Evolutionary conservation across 2,329 filamentous ascomycete species (phyloP).

Genomic region (Fusarium praegraminearum): DNA sequence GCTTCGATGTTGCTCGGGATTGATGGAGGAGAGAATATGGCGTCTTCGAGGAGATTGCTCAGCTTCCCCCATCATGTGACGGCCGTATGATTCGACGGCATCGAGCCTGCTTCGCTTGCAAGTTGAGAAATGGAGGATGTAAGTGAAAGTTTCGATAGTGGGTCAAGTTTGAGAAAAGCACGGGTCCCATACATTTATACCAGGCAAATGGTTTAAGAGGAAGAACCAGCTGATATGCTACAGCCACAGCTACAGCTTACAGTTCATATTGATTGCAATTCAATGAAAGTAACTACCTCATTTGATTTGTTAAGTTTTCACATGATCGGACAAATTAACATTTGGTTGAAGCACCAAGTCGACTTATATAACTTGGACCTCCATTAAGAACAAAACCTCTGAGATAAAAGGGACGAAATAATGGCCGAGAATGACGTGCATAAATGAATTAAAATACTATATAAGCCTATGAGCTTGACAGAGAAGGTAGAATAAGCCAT

Average conservation of each 20-base stretch:
- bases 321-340: neutral
- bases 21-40: conserved; percentile 64
- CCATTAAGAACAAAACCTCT: neutral
- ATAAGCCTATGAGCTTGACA: neutral
- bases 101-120: conserved; percentile 8
- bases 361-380: neutral
- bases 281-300: neutral
- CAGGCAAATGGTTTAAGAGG: neutral
- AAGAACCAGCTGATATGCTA: neutral
- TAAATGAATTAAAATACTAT: neutral
- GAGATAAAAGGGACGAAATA: neutral
- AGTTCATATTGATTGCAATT: neutral
- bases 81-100: conserved; percentile 39
- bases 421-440: neutral
- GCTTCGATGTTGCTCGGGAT: conserved; percentile 45
- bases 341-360: no score
- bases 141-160: conserved; percentile 23
- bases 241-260: neutral
- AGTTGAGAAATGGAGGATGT: conserved; percentile 1
- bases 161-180: conserved; percentile 17
- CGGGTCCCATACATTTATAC: neutral
- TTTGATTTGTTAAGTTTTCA: neutral
- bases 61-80: conserved; percentile 51
- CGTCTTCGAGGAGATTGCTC: conserved; percentile 56
- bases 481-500: neutral